These are phyloP conservation scores for Dioscorea dumetorum DNA, from an alignment of 106 monocot genomes.

Conservation along the genomic window DNA sequence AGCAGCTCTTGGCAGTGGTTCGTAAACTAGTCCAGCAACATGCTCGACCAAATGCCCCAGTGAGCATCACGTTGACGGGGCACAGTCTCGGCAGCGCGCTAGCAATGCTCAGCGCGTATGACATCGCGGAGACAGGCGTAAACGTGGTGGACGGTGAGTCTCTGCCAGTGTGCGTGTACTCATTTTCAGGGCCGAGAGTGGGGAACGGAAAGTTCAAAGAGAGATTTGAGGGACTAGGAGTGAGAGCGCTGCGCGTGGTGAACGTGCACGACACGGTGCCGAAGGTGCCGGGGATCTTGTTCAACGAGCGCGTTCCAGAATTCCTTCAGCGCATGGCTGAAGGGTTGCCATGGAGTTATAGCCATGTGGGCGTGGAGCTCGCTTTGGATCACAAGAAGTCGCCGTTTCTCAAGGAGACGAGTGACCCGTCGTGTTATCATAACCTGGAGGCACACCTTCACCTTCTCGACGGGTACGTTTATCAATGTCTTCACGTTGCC, in stretches of 20 bases:
- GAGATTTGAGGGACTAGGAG: slow-evolving; percentile 42
- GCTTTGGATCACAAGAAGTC: slow-evolving; percentile 59
- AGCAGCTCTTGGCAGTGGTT: slow-evolving; percentile 69
- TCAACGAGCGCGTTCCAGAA: slow-evolving; percentile 50
- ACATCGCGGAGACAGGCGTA: slow-evolving; percentile 49
- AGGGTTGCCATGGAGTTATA: slow-evolving; percentile 61
- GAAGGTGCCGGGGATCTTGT: slow-evolving; percentile 65
- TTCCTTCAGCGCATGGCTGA: slow-evolving; percentile 22
- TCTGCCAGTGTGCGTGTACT: slow-evolving; percentile 39
- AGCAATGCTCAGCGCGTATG: slow-evolving; percentile 78
- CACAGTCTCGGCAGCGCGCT: slow-evolving; percentile 94
- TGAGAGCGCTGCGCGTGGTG: slow-evolving; percentile 67
- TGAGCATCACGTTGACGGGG: slow-evolving; percentile 66
- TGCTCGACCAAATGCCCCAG: slow-evolving; percentile 31
- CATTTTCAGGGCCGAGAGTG: slow-evolving; percentile 79
- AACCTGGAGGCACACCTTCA: slow-evolving; percentile 86
- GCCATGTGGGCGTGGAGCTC: slow-evolving; percentile 79
- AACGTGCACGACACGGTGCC: slow-evolving; percentile 87
- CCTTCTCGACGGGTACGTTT: slow-evolving; percentile 78
- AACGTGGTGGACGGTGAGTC: neutral
- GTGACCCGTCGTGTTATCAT: slow-evolving; percentile 54
- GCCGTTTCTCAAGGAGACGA: slow-evolving; percentile 76
- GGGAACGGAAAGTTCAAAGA: slow-evolving; percentile 68
- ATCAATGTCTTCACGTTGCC: neutral
- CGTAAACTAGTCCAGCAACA: slow-evolving; percentile 36